Conservation (phyloP, 2,329 filamentous ascomycete species). For the Trichocomaceae sp. region DNA sequence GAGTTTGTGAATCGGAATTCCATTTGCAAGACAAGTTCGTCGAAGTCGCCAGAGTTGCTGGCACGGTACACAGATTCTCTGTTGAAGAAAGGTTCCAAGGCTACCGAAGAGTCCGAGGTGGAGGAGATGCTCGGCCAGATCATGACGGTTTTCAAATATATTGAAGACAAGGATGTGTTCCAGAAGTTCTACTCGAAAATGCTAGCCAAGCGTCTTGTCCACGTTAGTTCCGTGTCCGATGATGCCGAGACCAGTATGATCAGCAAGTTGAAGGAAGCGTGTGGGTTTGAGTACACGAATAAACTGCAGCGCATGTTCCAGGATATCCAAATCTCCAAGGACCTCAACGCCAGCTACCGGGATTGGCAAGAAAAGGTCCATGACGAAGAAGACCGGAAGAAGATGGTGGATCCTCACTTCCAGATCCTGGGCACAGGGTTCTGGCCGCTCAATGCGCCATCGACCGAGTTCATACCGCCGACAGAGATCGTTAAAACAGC, state of each 20-base stretch:
- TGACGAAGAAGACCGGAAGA: conserved; percentile 59
- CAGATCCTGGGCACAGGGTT: conserved; percentile 93
- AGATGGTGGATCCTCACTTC: conserved; percentile 75
- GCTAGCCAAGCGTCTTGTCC: conserved; percentile 87
- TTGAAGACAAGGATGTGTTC: conserved; percentile 99
- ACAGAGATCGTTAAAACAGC: conserved; percentile 78
- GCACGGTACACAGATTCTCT: conserved; percentile 93
- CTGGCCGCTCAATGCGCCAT: conserved; percentile 86
- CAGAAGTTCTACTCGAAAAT: conserved; percentile 99
- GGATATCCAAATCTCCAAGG: conserved; percentile 98
- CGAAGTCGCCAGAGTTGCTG: conserved; percentile 86
- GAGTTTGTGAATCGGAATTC: conserved; percentile 98
- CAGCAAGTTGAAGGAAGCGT: conserved; percentile 96
- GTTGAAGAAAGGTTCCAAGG: conserved; percentile 81
- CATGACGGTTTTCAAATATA: conserved; percentile 99
- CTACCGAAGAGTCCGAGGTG: conserved; percentile 87
- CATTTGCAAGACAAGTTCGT: conserved; percentile 87
- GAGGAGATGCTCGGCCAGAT: conserved; percentile 84
- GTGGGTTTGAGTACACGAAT: conserved; percentile 98
- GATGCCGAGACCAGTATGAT: conserved; percentile 99
- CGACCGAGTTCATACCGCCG: conserved; percentile 82
- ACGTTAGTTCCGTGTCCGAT: conserved; percentile 90
- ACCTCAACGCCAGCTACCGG: conserved; percentile 84
- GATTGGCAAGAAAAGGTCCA: conserved; percentile 65
- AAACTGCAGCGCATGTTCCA: conserved; percentile 99